Conservation (phyloP, 1,284 basidiomycete genomes). For the Wolfiporia cocos region DNA sequence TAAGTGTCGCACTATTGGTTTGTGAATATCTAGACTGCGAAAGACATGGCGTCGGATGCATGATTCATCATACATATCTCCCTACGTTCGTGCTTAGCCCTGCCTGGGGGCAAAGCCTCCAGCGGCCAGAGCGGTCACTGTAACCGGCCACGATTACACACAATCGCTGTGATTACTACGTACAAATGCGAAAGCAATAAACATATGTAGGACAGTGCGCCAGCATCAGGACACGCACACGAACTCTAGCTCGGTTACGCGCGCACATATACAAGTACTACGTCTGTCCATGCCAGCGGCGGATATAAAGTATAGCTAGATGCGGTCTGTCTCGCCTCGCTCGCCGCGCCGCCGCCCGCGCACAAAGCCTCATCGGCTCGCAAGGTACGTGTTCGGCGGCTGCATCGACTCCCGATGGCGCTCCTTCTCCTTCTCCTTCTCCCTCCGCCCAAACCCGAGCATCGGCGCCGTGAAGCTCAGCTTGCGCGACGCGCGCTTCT, state of each 20-base stretch:
- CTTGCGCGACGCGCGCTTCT: conserved; percentile 52
- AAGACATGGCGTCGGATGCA: too few relatives aligned
- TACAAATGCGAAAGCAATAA: conserved; percentile 7
- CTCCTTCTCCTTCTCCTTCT: conserved; percentile 19
- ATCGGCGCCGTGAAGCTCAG: conserved; percentile 61
- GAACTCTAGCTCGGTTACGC: background rate
- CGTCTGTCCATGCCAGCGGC: conserved; percentile 1
- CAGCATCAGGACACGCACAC: background rate
- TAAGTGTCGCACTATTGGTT: too few relatives aligned
- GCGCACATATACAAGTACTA: conserved; percentile 1
- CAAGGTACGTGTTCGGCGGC: conserved; percentile 5
- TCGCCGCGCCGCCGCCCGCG: background rate
- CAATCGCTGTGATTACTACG: background rate
- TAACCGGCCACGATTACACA: background rate
- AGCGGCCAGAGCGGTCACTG: background rate
- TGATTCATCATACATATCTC: too few relatives aligned
- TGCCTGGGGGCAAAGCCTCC: too few relatives aligned
- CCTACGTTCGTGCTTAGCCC: too few relatives aligned
- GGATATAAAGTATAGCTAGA: background rate
- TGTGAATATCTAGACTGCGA: too few relatives aligned
- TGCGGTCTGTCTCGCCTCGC: background rate
- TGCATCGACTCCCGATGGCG: conserved; percentile 3
- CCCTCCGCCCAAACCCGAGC: conserved; percentile 51
- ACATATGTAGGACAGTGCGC: conserved; percentile 5
- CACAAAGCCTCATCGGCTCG: background rate